These are phyloP conservation scores for Kondoa malvinella DNA, from an alignment of 768 basidiomycete genomes.

Conservation along the genomic window DNA sequence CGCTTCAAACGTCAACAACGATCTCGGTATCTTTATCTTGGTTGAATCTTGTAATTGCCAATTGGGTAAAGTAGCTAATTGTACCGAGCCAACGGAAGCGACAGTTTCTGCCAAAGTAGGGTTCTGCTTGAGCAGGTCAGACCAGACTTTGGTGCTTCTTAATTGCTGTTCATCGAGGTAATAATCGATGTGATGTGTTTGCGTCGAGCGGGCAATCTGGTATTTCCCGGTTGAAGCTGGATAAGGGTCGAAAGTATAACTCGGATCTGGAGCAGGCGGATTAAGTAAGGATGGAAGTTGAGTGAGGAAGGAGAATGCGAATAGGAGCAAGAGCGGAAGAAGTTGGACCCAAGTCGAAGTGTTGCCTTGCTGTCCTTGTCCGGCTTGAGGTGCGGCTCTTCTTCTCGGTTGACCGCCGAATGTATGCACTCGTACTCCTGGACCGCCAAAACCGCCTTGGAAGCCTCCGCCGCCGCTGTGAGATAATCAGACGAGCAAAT, in stretches of 20 bases:
- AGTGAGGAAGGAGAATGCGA: conserved; percentile 66
- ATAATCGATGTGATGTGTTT: conserved; percentile 54
- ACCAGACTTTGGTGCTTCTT: conserved; percentile 51
- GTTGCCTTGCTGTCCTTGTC: conserved; percentile 31
- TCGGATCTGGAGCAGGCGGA: conserved; percentile 53
- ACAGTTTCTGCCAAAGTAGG: conserved; percentile 2
- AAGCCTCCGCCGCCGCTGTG: conserved; percentile 14
- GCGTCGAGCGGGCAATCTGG: conserved; percentile 49
- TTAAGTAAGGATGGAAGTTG: conserved; percentile 60
- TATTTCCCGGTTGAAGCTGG: conserved; percentile 39
- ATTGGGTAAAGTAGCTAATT: background rate
- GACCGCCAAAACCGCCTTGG: conserved; percentile 38
- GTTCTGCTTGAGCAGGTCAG: conserved; percentile 9
- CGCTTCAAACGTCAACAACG: conserved; percentile 44
- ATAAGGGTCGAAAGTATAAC: conserved; percentile 51
- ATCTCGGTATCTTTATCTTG: conserved; percentile 34
- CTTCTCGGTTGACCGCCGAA: conserved; percentile 35
- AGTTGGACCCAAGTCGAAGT: conserved; percentile 42
- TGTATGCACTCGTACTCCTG: conserved; percentile 37
- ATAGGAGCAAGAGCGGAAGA: conserved; percentile 64
- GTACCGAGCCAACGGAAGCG: conserved; percentile 2
- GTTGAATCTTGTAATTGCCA: conserved; percentile 8
- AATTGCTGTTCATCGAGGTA: conserved; percentile 69
- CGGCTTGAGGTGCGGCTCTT: conserved; percentile 31
- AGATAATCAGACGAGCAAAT: background rate